Evolutionary conservation across 2,329 filamentous ascomycete species (phyloP).

Genomic region (Metarhizium rileyi): DNA sequence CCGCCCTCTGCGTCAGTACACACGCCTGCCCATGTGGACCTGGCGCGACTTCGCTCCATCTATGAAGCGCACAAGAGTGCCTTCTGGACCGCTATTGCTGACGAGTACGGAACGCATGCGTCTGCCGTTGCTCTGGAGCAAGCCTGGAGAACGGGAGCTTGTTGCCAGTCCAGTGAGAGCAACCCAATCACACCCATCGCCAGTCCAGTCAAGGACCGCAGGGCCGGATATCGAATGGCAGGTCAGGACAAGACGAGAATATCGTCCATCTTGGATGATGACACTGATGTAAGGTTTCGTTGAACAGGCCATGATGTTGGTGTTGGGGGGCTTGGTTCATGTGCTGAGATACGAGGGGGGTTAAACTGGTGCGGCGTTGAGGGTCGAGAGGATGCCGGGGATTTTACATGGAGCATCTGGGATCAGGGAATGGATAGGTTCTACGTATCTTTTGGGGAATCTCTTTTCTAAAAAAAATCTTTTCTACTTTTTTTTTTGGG

Average conservation of each 20-base stretch:
- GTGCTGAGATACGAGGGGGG: neutral
- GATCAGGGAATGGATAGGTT: too few species aligned
- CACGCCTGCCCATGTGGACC: slow-evolving; percentile 42
- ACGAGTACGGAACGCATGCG: slow-evolving; percentile 57
- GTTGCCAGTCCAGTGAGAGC: slow-evolving; percentile 27
- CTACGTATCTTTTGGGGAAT: too few species aligned
- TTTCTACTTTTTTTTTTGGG: too few species aligned
- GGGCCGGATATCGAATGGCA: slow-evolving; percentile 28
- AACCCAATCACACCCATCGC: slow-evolving; percentile 45
- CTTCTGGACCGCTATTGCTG: slow-evolving; percentile 65
- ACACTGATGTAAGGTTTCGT: neutral
- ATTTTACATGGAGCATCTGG: too few species aligned
- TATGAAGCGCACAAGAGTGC: slow-evolving; percentile 60
- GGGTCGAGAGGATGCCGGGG: neutral
- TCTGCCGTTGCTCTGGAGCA: slow-evolving; percentile 58
- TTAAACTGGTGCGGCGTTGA: neutral
- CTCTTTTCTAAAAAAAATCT: too few species aligned
- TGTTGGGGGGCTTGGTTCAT: neutral
- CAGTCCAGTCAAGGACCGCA: slow-evolving; percentile 37
- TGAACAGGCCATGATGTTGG: neutral
- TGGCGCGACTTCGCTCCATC: slow-evolving; percentile 56
- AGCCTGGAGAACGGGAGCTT: slow-evolving; percentile 49
- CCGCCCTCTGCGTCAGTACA: slow-evolving; percentile 23
- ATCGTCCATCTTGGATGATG: slow-evolving; percentile 45
- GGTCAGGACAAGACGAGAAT: slow-evolving; percentile 49